Evolutionary conservation across 371 early-diverging fungal species (phyloP), one percentile per base, ranked within the genome.

Genomic region (Coemansia sp.): DNA sequence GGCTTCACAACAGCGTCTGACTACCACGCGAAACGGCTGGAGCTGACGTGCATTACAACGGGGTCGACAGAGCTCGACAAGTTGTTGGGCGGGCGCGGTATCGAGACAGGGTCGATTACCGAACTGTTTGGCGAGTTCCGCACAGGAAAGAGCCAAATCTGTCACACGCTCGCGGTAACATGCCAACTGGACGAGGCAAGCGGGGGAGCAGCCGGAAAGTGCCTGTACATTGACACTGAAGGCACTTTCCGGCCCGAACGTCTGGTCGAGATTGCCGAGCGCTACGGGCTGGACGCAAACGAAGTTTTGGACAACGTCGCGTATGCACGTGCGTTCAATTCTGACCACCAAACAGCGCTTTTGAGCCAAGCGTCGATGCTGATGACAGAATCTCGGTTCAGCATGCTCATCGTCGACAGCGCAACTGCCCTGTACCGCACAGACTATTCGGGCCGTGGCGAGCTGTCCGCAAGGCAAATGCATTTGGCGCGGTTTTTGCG

Each of bases 101-200:
- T 99, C 60, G 99, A 99, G 79, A 97, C 99, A 4, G 99, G 99
- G 2, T 88, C 92, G 5, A 99, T 99, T 63, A 99, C 99, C 18
- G 99, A 99, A 78, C 84, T 99, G 3, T 99, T 99, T 90, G 99
- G 99, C 26, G 99, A 99, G 82, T 99, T 99, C 80, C 86, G 99
- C 71, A 99, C 99, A 2, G 99, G 99, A 72, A 99, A 99, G 83
- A 95, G 95, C 66, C 99, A 99, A 81, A 65, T 99, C 18, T 99
- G 99, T 81, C 99, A 99, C 76, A 99, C 95, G 64, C 81, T 99
- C 18, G 95, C 99, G 2, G 99, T 99, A 21, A 95, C 97, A 18
- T 95, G 95, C 69, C 99, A 99, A 88, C 87, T 99, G 91, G 76
- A 76, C 59, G 76, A 52, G 91, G 93, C 72, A 96, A 99, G 89